These are phyloP conservation scores for Aspergillus quadrilineatus DNA, from an alignment of 2,329 filamentous ascomycete genomes.

Conservation along the genomic window DNA sequence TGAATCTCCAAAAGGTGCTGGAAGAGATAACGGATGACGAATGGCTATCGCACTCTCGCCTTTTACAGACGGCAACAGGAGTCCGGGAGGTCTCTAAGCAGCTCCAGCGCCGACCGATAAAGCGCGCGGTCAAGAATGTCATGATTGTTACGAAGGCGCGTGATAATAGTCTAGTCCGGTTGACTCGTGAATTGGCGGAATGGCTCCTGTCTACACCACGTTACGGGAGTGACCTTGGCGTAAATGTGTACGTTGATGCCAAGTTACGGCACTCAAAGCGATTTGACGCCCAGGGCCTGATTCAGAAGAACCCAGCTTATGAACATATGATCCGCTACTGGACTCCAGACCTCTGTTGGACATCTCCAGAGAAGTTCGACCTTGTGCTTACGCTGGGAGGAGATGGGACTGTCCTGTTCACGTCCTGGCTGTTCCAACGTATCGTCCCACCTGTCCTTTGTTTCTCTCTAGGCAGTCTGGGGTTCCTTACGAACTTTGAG, in stretches of 20 bases:
- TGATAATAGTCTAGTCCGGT: constrained; percentile 85
- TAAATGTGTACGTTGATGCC: constrained; percentile 97
- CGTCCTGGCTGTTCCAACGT: constrained; percentile 94
- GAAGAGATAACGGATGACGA: constrained; percentile 89
- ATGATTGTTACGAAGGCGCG: constrained; percentile 99
- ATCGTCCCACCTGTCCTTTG: constrained; percentile 91
- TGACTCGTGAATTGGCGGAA: constrained; percentile 81
- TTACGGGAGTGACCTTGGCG: constrained; percentile 84
- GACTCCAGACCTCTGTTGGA: constrained; percentile 95
- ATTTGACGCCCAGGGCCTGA: constrained; percentile 72
- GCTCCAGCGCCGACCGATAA: constrained; percentile 86
- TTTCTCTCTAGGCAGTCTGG: constrained; percentile 87
- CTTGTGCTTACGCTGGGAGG: constrained; percentile 89
- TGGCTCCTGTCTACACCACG: constrained; percentile 88
- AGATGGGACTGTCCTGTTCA: constrained; percentile 95
- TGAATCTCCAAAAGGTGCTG: constrained; percentile 90
- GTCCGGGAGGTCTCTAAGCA: constrained; percentile 96
- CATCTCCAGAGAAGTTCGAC: constrained; percentile 90
- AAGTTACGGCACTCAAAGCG: constrained; percentile 86
- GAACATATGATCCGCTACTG: constrained; percentile 87
- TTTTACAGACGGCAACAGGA: constrained; percentile 92
- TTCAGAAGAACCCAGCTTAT: constrained; percentile 73
- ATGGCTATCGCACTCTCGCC: constrained; percentile 85
- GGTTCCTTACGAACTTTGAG: constrained; percentile 96
- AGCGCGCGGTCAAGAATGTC: constrained; percentile 84